Percentiles rank a stretch among this genome's conserved stretches.
Conservation (phyloP, 768 basidiomycete species). For the Amanita brunnescens region DNA sequence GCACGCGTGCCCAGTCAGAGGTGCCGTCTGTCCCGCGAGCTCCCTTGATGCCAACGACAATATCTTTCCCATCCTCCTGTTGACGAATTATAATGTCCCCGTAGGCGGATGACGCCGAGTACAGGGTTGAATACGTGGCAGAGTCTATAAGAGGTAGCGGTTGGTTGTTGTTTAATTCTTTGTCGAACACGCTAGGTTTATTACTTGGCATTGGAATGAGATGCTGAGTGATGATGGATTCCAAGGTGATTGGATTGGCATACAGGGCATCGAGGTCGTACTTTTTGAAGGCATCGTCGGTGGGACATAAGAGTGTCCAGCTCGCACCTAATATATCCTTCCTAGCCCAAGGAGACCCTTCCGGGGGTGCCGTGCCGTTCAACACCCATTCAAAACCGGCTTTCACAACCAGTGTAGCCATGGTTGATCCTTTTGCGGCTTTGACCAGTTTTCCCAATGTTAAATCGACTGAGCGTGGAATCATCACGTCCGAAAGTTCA, state of each 20-base stretch:
- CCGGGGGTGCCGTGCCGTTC: constrained; percentile 74
- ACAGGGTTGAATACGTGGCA: constrained; percentile 68
- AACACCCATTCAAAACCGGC: constrained; percentile 89
- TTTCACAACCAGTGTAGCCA: constrained; percentile 74
- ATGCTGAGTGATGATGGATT: constrained; percentile 65
- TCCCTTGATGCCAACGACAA: constrained; percentile 67
- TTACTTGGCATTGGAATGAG: constrained; percentile 46
- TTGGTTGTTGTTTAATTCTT: constrained; percentile 51
- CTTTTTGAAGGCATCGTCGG: constrained; percentile 85
- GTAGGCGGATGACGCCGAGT: constrained; percentile 56
- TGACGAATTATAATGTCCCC: constrained; percentile 78
- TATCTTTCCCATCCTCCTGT: constrained; percentile 37
- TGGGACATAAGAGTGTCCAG: constrained; percentile 89
- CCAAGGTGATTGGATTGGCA: constrained; percentile 43
- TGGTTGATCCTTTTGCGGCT: constrained; percentile 83
- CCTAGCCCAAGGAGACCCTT: constrained; percentile 58
- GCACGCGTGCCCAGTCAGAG: constrained; percentile 55
- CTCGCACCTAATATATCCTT: constrained; percentile 38
- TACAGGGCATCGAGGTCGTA: constrained; percentile 74
- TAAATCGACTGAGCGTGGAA: constrained; percentile 82
- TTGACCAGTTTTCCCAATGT: constrained; percentile 85
- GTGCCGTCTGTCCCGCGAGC: constrained; percentile 57
- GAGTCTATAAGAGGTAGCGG: constrained; percentile 68
- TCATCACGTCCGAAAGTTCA: constrained; percentile 73
- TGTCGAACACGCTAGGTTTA: neutral